Base-by-base conservation (phyloP, 2,329 filamentous ascomycete species). In the Epicoccum sorghinum region DNA sequence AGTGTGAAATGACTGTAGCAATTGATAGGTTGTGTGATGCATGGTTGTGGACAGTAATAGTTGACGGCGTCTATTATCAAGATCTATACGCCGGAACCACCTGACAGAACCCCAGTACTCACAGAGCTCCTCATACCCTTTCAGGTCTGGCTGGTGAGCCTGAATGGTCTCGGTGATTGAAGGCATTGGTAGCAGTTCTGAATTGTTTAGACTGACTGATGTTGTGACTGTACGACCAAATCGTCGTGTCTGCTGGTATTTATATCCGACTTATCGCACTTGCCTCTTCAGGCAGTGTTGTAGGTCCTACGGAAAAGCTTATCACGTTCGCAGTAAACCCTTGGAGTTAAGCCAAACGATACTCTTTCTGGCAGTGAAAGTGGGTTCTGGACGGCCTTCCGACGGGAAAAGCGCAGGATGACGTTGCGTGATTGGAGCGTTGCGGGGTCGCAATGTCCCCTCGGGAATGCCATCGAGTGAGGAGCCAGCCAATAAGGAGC, bases 61-160 rank as follows among this genome's bases (percentile, higher is more conserved):
- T 29, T 29, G 27, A 7, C 6, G 9, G 9, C 6, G 27, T 29
- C 27, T 29, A 1, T 29, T 9, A 29, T 29, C 9, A 7, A 29
- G 13, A 33, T 1, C 6, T 5, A 4, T 4, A 54, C 51, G 39
- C 51, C 52, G 46, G 36, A 52, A 37, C 40, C 29, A 8, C 35
- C 36, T 36, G 40, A 42, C 41, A 18, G 24, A 7, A 22, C 39
- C n/a, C 6, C 27, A n/a, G 29, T 25, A 58, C 62, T 42, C 61
- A 72, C 69, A 75, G 3, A 75, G 64, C 14, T 67, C 65, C 47
- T 75, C 70, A 29, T 75, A 75, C 0, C 68, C 58, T 5, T 33
- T 41, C 0, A 72, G 58, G 14, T 68, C 60, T 4, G 68, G 68
- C 23, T 62, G 65, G 41, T 69, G 57, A 9, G 56, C 43, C 36